Evolutionary conservation across 768 basidiomycete species (phyloP), one percentile per base, ranked within the genome.

Genomic region (Pleurotus tuoliensis): DNA sequence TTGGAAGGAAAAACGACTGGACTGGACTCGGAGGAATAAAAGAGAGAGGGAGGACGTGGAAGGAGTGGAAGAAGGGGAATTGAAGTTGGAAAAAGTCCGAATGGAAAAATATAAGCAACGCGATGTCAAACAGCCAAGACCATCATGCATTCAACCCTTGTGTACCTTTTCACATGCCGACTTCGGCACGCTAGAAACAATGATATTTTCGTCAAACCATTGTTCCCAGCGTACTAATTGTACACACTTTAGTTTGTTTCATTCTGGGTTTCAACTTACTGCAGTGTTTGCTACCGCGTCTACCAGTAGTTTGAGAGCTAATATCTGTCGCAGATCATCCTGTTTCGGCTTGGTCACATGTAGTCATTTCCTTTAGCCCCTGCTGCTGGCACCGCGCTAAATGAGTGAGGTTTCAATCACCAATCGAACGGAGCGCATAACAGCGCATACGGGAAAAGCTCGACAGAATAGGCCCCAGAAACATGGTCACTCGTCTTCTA

Each of bases 21-120:
- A 50, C 48, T 50, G 48, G 51, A 53, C 51, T 53, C 51, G 51
- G 51, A 53, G 25, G 51, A 53, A 53, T 53, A 53, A 53, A 53
- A 39, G 51, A 39, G 51, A 53, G 27, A 38, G 39, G 51, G 51
- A 40, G 41, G 51, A 53, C 5, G 51, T 40, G 37, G 51, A 40
- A 25, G 51, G 15, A 53, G 51, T 24, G 39, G 39, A 40, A 5
- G 51, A 41, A 53, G 51, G 51, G 51, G 51, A 39, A 53, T 53
- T 53, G 37, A 24, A 51, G n/a, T 37, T 4, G 39, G 34, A n/a
- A 41, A 53, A 41, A 22, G 16, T 3, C 34, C 51, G 37, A 39
- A 53, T 53, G 51, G 51, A 53, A 53, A 53, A 53, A 53, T 53
- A 53, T 53, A 53, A 24, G 51, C 51, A n/a, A 44, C 41, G 48